Evolutionary conservation across 2,329 filamentous ascomycete genomes (phyloP), one percentile per base, ranked within the genome.

Genomic region (Helminthosporium solani): DNA sequence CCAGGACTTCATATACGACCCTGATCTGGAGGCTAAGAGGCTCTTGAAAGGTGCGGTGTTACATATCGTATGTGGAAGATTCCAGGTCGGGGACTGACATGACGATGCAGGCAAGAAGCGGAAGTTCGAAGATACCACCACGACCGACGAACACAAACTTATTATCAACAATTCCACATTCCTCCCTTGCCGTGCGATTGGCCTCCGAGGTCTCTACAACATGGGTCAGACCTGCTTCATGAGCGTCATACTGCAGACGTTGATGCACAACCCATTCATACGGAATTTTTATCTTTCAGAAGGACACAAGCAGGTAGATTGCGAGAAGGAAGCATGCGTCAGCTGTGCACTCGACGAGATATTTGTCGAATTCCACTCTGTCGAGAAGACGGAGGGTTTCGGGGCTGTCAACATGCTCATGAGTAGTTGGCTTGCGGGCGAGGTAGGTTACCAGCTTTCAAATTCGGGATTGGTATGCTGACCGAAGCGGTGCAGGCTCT

Each of bases 151-250:
- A 53, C 83, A 89, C 46, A 78, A 83, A 44, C 90, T 88, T 59
- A 86, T 96, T 53, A 80, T 84, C 33, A 78, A 78, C 49, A 95
- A 96, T 64, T 91, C 90, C 11, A 85, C 81, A 21, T 81, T 84
- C 46, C 85, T 88, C 6, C 87, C 90, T 11, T 96, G 92, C 66
- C 84, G 88, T 46, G 90, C 90, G 15, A 90, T 87, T 56, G 92
- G 94, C 8, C 82, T 96, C 31, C 84, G 94, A 28, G 92, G 92
- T 25, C 86, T 99, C 50, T 96, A 95, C 72, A 99, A 97, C 64
- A 92, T 96, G 68, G 94, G 92, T n/a, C 90, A 95, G 47, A 97
- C 94, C 9, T 99, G 92, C 75, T 99, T 96, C 72, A 92, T 97
- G 79, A 95, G 94, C 60, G 92, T 96, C 23, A 90, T 97, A 38